Evolutionary conservation across 192 early-diverging fungal species (phyloP).

Genomic region (Umbelopsis ramanniana): DNA sequence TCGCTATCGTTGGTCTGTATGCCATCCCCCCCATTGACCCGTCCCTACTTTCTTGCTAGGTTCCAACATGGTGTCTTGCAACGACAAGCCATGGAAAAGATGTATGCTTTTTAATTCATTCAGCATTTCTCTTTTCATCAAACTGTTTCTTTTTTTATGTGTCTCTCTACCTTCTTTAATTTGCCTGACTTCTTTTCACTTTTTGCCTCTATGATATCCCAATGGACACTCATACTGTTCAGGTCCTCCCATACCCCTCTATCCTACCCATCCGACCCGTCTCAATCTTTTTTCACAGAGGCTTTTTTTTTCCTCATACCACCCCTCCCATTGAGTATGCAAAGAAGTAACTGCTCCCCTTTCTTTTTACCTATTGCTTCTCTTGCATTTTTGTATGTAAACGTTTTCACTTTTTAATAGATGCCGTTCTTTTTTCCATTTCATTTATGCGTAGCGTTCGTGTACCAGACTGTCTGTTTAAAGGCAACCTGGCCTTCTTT

Average conservation of each 20-base stretch:
- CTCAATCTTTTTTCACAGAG: not conserved
- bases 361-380: not conserved
- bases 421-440: not conserved
- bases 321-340: not conserved
- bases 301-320: not conserved
- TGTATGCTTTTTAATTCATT: constrained; percentile 36
- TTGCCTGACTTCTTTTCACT: not conserved
- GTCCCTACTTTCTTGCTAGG: not conserved
- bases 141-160: constrained; percentile 15
- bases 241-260: not conserved
- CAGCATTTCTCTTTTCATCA: not conserved
- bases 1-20: not conserved
- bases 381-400: constrained; percentile 22
- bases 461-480: not conserved
- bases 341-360: not conserved
- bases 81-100: constrained; percentile 47
- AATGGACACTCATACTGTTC: not conserved
- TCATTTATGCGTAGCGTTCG: not conserved
- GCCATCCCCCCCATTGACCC: too few relatives aligned
- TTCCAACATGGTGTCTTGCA: constrained; percentile 45
- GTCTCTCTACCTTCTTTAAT: constrained; percentile 7
- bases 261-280: not conserved
- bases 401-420: constrained; percentile 18
- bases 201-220: not conserved
- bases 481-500: not conserved